These are phyloP conservation scores for Pichia paraexigua DNA, from an alignment of 805 yeast species.

Conservation along the genomic window DNA sequence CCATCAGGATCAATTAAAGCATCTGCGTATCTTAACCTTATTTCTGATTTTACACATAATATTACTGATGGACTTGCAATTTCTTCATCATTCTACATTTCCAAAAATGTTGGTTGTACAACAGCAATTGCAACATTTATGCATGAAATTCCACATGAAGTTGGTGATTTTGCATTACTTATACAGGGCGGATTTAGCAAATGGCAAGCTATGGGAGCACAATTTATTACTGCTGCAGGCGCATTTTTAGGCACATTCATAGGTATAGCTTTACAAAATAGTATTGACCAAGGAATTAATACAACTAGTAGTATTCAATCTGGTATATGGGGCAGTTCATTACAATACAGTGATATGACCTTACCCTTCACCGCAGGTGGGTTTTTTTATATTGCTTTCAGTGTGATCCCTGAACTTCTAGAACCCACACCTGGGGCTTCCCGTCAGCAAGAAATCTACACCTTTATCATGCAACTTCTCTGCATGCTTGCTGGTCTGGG, in stretches of 20 bases:
- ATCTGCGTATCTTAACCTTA: slow-evolving; percentile 56
- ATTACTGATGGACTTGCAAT: slow-evolving; percentile 73
- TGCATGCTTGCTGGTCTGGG: slow-evolving; percentile 48
- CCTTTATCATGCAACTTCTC: slow-evolving; percentile 38
- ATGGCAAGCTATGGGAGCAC: slow-evolving; percentile 58
- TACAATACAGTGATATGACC: slow-evolving; percentile 34
- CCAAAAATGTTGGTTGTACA: slow-evolving; percentile 53
- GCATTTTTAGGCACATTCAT: slow-evolving; percentile 57
- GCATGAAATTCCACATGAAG: slow-evolving; percentile 77
- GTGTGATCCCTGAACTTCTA: slow-evolving; percentile 67
- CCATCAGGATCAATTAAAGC: slow-evolving; percentile 12
- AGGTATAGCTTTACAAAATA: slow-evolving; percentile 49
- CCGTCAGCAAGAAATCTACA: slow-evolving; percentile 31
- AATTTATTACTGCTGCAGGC: slow-evolving; percentile 57
- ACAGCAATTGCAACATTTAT: slow-evolving; percentile 64
- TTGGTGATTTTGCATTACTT: slow-evolving; percentile 71
- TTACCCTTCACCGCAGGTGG: slow-evolving; percentile 75
- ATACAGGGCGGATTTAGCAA: slow-evolving; percentile 63
- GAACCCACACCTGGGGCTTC: slow-evolving; percentile 33
- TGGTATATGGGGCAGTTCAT: slow-evolving; percentile 10
- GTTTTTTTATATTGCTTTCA: slow-evolving; percentile 64
- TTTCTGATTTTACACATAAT: slow-evolving; percentile 68
- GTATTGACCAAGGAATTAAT: not conserved
- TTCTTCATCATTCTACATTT: slow-evolving; percentile 59
- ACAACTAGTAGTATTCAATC: not conserved